Percentiles rank a stretch among this genome's conserved stretches.
phyloP scores from a whole-genome alignment of 148 eudicot genomes.

The Arbutus unedo region DNA sequence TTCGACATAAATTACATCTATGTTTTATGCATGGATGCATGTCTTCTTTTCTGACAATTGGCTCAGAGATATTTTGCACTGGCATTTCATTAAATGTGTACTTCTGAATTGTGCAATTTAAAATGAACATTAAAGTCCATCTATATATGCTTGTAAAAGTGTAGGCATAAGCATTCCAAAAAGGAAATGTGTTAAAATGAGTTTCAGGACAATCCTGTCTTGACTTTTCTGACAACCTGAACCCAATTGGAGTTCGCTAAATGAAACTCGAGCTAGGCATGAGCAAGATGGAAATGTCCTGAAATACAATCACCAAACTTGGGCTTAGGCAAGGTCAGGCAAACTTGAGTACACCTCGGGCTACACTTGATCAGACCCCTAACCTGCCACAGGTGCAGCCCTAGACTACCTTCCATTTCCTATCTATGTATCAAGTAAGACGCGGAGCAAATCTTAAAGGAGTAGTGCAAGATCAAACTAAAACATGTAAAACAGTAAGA shows the following conservation, averaged over 20 bases:
- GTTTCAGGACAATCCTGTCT: not conserved
- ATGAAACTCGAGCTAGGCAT: not conserved
- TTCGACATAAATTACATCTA: not conserved
- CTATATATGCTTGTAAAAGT: not conserved
- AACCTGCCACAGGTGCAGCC: not conserved
- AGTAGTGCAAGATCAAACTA: not conserved
- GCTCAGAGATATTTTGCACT: not conserved
- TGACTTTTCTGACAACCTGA: not conserved
- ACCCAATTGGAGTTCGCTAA: not conserved
- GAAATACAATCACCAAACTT: too few relatives aligned
- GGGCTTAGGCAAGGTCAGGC: too few relatives aligned
- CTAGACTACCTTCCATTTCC: not conserved
- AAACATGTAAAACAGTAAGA: not conserved
- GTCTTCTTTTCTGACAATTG: not conserved
- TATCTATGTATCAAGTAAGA: not conserved
- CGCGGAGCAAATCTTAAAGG: not conserved
- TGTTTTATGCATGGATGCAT: not conserved
- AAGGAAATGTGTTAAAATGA: not conserved
- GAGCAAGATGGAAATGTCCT: too few relatives aligned
- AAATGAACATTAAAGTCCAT: not conserved
- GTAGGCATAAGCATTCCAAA: not conserved
- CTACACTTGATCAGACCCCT: not conserved
- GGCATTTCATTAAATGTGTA: not conserved
- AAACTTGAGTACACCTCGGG: not conserved
- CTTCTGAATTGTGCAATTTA: not conserved